Percentiles rank a stretch among this genome's conserved stretches.
Evolutionary conservation across 352 stramenopile genomes (phyloP).

Genomic region (Phytophthora cactorum): DNA sequence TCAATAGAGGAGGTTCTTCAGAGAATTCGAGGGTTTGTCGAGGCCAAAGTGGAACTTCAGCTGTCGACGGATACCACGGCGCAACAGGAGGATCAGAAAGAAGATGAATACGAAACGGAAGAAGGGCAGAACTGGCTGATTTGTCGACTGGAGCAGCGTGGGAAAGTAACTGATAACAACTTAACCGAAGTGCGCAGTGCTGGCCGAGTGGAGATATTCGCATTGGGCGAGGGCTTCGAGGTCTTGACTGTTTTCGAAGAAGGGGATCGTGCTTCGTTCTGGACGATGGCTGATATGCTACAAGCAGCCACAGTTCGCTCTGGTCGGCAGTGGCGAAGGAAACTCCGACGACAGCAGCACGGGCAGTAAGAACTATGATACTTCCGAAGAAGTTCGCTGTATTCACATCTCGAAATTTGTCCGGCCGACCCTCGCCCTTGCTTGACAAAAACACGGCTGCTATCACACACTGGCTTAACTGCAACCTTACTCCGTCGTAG

Average conservation of each 20-base stretch:
- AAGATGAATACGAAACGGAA: slow-evolving; percentile 2
- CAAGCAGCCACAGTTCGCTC: slow-evolving; percentile 68
- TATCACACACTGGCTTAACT: background rate
- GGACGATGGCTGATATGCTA: slow-evolving; percentile 59
- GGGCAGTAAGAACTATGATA: slow-evolving; percentile 6
- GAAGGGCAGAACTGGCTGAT: slow-evolving; percentile 15
- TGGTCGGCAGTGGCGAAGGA: slow-evolving; percentile 71
- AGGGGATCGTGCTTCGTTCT: slow-evolving; percentile 69
- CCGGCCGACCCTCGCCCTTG: background rate
- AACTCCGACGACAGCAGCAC: slow-evolving; percentile 31
- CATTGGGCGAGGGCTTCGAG: slow-evolving; percentile 29
- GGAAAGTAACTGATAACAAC: slow-evolving; percentile 1
- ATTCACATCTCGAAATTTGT: background rate
- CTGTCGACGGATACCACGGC: slow-evolving; percentile 24
- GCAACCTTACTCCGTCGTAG: background rate
- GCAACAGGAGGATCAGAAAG: slow-evolving; percentile 7
- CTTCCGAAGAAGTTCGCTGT: background rate
- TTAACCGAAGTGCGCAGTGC: slow-evolving; percentile 22
- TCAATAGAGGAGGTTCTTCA: slow-evolving; percentile 48
- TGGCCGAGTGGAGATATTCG: slow-evolving; percentile 44
- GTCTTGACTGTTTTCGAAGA: slow-evolving; percentile 57
- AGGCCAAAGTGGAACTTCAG: slow-evolving; percentile 22
- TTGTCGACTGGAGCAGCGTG: slow-evolving; percentile 27
- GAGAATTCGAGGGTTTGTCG: slow-evolving; percentile 51
- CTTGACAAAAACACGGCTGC: background rate